A percentile compares a stretch with the other conserved stretches of the same genome.
Conservation (phyloP, 768 basidiomycete genomes). For the Leccinum imitatum region DNA sequence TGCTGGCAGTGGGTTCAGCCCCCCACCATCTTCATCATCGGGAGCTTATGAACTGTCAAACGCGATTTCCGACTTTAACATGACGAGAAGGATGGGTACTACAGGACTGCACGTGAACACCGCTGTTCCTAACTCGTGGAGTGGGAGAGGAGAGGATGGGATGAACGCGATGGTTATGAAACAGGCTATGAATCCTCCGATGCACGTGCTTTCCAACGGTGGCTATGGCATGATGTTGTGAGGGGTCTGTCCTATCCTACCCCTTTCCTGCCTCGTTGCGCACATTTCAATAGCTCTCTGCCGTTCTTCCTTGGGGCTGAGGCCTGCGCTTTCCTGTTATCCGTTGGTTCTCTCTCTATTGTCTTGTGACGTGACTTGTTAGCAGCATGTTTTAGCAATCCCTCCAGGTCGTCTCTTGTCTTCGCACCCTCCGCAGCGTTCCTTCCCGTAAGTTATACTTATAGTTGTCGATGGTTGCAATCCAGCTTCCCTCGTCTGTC, state of each 20-base stretch:
- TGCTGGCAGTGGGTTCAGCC: conserved; percentile 33
- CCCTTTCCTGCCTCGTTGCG: conserved; percentile 9
- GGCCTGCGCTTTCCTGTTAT: conserved; percentile 12
- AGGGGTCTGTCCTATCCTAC: conserved; percentile 12
- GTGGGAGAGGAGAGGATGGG: conserved; percentile 28
- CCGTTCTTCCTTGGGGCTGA: conserved; percentile 12
- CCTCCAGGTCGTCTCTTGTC: not conserved
- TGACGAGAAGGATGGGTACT: conserved; percentile 24
- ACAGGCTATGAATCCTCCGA: conserved; percentile 35
- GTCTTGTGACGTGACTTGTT: conserved; percentile 14
- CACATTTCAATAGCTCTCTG: conserved; percentile 11
- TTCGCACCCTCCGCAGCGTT: conserved; percentile 2
- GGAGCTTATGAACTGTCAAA: conserved; percentile 38
- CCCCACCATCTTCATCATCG: conserved; percentile 30
- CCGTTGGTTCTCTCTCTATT: conserved; percentile 13
- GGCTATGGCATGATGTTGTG: conserved; percentile 42
- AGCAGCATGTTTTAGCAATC: conserved; percentile 15
- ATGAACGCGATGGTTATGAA: conserved; percentile 38
- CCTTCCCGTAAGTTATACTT: conserved; percentile 7
- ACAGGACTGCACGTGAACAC: conserved; percentile 29
- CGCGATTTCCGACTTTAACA: conserved; percentile 26
- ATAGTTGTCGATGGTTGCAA: conserved; percentile 18
- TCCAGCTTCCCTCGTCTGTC: not conserved
- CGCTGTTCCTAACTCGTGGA: conserved; percentile 25
- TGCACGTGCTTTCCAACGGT: conserved; percentile 39